Evolutionary conservation across 345 rosid species (phyloP), one percentile per base, ranked within the genome.

Genomic region (Atalantia buxifolia): DNA sequence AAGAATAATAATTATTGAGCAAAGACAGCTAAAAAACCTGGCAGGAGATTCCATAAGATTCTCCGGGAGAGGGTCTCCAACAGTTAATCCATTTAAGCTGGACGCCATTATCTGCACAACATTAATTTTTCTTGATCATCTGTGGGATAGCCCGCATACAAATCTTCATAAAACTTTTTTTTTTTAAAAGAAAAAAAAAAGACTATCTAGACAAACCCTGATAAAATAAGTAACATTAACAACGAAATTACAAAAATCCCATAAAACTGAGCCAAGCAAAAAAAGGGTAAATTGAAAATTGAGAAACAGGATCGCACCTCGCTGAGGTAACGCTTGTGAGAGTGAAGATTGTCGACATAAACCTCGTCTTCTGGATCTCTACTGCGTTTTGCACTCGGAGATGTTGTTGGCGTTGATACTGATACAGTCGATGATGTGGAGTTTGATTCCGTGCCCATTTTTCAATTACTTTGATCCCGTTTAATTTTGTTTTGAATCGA

Each of bases 281-380:
- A 22, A 76, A 28, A 14, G 1, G 18, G 31, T 7, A 28, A 36
- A 35, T 27, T 10, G 36, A n/a, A 36, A 69, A 69, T 57, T 40
- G n/a, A 6, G 21, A 60, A 55, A 14, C n/a, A 69, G 31, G 57
- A 8, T 24, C 70, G 18, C 69, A 92, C 99, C 95, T 96, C 98
- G 55, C 98, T 96, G 59, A 96, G 95, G 48, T 96, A 96, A 42
- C 98, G 97, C 89, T 96, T 96, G 83, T 92, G 96, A 65, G 98
- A 92, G 83, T 80, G 95, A 77, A 94, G 94, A 84, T 96, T 96
- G 87, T 96, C 98, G 66, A 94, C 81, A 75, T 94, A 96, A n/a
- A 94, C 95, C 84, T 93, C 98, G 35, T 96, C 97, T 77, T 96
- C 99, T 0, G 92, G 95, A 83, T 96, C 99, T 85, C 99, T 90